Evolutionary conservation across 768 basidiomycete species (phyloP).

Genomic region (Suillus decipiens): DNA sequence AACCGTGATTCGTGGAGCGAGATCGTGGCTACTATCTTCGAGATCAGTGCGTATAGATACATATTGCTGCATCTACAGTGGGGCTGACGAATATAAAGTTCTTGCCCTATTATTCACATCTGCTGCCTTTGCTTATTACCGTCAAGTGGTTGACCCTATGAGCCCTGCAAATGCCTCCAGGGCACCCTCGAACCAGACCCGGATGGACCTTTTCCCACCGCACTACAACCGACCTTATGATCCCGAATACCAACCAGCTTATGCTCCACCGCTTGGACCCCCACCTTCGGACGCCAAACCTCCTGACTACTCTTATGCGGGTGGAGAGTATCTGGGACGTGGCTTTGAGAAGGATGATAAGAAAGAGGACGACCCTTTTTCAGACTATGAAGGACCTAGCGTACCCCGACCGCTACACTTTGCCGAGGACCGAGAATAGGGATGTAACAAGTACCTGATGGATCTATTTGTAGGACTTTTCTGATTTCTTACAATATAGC

Average conservation of each 20-base stretch:
- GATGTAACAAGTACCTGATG: constrained; percentile 38
- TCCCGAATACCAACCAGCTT: constrained; percentile 33
- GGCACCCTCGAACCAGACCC: constrained; percentile 38
- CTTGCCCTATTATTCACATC: constrained; percentile 62
- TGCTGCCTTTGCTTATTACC: constrained; percentile 70
- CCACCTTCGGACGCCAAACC: constrained; percentile 50
- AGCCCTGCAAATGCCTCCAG: constrained; percentile 54
- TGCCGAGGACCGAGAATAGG: constrained; percentile 46
- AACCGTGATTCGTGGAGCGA: constrained; percentile 66
- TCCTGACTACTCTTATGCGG: constrained; percentile 48
- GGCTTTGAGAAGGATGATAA: constrained; percentile 32
- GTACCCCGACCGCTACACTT: constrained; percentile 37
- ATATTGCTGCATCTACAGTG: no score
- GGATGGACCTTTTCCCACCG: constrained; percentile 42
- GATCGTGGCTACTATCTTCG: constrained; percentile 63
- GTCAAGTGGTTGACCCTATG: constrained; percentile 71
- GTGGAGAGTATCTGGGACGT: constrained; percentile 31
- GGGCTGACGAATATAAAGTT: constrained; percentile 37
- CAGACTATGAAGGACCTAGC: constrained; percentile 45
- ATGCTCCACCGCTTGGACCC: constrained; percentile 52
- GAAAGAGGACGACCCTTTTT: constrained; percentile 55
- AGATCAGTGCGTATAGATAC: constrained; percentile 47
- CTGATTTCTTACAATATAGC: not conserved
- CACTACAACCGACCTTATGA: constrained; percentile 66
- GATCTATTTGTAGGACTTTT: not conserved